phyloP scores from a whole-genome alignment of 1,139 yeast genomes.

The Diutina mesorugosa region DNA sequence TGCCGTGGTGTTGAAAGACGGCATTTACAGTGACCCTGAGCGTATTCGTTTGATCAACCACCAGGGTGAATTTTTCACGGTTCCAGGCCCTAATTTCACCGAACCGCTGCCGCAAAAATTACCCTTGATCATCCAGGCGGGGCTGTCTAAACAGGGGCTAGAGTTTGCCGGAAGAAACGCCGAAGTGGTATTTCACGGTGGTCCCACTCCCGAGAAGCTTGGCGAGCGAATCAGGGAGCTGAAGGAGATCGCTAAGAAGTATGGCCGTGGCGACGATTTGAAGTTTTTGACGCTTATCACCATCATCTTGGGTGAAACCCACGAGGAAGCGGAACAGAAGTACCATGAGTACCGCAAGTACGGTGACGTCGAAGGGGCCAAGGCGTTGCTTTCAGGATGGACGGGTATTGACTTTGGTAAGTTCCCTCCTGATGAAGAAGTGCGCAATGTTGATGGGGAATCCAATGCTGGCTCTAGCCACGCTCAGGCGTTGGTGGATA shows the following conservation, averaged over 20 bases:
- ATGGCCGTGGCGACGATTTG: constrained; percentile 19
- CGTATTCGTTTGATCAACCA: constrained; percentile 26
- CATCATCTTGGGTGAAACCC: constrained; percentile 20
- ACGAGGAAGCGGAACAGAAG: constrained; percentile 21
- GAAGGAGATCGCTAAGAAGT: constrained; percentile 17
- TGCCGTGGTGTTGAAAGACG: constrained; percentile 21
- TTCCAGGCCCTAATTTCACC: constrained; percentile 31
- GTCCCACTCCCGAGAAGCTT: constrained; percentile 16
- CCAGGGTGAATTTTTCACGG: constrained; percentile 26
- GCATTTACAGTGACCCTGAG: constrained; percentile 25
- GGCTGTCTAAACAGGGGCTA: constrained; percentile 31
- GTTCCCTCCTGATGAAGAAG: constrained; percentile 16
- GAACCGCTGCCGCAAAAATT: constrained; percentile 33
- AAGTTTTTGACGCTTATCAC: constrained; percentile 22
- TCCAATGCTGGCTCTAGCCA: constrained; percentile 13
- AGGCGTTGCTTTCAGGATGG: constrained; percentile 25
- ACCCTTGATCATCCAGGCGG: constrained; percentile 35
- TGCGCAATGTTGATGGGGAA: constrained; percentile 12
- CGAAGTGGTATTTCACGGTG: constrained; percentile 26
- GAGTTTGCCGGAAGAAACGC: constrained; percentile 33
- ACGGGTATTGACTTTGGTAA: constrained; percentile 22
- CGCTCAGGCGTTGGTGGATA: constrained; percentile 15
- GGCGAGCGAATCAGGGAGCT: constrained; percentile 15
- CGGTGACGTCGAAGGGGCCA: constrained; percentile 28
- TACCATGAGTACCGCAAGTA: constrained; percentile 17